Conservation (phyloP, 305 asterid species). For the Caryopteris hybrid region DNA sequence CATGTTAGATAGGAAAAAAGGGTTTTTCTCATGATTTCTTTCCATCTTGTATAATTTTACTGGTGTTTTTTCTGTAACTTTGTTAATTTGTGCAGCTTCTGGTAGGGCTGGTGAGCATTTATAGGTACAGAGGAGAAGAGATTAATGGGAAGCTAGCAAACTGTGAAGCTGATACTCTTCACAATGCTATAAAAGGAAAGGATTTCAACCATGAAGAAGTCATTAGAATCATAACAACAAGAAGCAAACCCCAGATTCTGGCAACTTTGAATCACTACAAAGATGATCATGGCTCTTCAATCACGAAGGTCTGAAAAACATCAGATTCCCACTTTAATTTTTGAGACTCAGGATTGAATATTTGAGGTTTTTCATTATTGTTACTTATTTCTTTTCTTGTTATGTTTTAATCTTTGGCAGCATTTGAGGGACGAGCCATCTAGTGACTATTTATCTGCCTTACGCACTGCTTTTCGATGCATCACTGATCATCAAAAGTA, state of each 20-base stretch:
- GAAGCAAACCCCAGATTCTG: conserved; percentile 63
- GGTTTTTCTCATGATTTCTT: too few relatives aligned
- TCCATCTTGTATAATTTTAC: neutral
- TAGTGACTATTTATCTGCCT: conserved; percentile 32
- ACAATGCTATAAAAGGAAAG: conserved; percentile 35
- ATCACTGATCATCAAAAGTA: conserved; percentile 54
- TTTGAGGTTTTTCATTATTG: too few relatives aligned
- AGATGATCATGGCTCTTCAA: conserved; percentile 54
- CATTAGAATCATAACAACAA: conserved; percentile 53
- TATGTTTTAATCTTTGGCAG: conserved; percentile 19
- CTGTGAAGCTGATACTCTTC: conserved; percentile 49
- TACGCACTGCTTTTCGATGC: conserved; percentile 57
- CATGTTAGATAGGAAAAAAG: too few relatives aligned
- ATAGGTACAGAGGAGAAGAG: conserved; percentile 54
- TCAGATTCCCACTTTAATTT: too few relatives aligned
- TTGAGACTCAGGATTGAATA: too few relatives aligned
- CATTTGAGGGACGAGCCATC: conserved; percentile 36
- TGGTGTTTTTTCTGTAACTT: too few relatives aligned
- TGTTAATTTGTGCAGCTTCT: conserved; percentile 27
- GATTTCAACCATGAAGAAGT: conserved; percentile 54
- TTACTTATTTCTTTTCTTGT: too few relatives aligned
- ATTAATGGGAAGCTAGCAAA: conserved; percentile 45
- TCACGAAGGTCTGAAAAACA: conserved; percentile 51
- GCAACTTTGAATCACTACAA: conserved; percentile 69
- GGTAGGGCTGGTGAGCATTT: conserved; percentile 53